Evolutionary conservation across 192 early-diverging fungal genomes (phyloP).

Genomic region (Podila minutissima): DNA sequence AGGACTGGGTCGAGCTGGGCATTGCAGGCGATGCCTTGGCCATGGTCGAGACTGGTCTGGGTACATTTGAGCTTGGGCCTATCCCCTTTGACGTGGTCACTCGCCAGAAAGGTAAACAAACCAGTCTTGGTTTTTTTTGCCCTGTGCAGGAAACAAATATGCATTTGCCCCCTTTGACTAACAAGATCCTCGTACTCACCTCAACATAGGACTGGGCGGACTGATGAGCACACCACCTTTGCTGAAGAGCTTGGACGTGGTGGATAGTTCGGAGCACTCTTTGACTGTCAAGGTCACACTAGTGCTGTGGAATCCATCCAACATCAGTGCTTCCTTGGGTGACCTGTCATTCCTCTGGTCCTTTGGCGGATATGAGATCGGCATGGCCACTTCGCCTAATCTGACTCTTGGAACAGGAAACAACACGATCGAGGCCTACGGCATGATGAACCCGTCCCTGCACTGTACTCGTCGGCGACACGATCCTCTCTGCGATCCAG

Average conservation of each 20-base stretch:
- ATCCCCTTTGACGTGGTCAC: conserved; percentile 37
- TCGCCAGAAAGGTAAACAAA: conserved; percentile 28
- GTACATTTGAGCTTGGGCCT: conserved; percentile 44
- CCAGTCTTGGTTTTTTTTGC: too few species aligned
- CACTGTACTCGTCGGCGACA: conserved; percentile 21
- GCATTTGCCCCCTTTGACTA: not conserved
- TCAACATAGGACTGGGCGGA: conserved; percentile 28
- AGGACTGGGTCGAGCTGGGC: conserved; percentile 36
- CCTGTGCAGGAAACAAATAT: not conserved
- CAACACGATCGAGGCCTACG: conserved; percentile 39
- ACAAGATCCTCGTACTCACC: too few species aligned
- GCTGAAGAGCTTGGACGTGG: conserved; percentile 33
- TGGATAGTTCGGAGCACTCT: conserved; percentile 36
- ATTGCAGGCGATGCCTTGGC: conserved; percentile 34
- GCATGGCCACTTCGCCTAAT: conserved; percentile 31
- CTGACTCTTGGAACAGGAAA: conserved; percentile 15
- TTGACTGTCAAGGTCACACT: conserved; percentile 32
- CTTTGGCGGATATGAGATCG: conserved; percentile 18
- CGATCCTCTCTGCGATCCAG: conserved; percentile 19
- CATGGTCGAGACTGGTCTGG: conserved; percentile 36
- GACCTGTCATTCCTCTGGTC: conserved; percentile 41
- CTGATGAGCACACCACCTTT: conserved; percentile 19
- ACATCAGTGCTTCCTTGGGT: conserved; percentile 31
- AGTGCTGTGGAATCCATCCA: conserved; percentile 40
- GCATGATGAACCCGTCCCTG: conserved; percentile 38